Percentiles rank a stretch among this genome's conserved stretches.
phyloP scores from a whole-genome alignment of 805 yeast species.

The Suhomyces emberorum region DNA sequence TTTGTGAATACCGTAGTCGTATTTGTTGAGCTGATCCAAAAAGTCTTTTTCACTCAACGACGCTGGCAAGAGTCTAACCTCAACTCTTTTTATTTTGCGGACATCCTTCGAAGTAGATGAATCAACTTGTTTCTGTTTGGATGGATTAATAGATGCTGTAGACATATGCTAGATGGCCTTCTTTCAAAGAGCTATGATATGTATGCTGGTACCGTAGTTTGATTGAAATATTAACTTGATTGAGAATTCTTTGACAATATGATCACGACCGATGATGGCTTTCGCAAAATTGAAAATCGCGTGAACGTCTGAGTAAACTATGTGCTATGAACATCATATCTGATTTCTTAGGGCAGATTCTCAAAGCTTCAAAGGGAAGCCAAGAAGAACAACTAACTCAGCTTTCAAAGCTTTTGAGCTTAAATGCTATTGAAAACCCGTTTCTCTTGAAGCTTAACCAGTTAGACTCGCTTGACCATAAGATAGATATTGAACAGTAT shows the following conservation, averaged over 20 bases:
- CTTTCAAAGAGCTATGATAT: too few species aligned
- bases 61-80: slow-evolving; percentile 26
- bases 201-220: too few species aligned
- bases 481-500: slow-evolving; percentile 20
- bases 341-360: slow-evolving; percentile 28
- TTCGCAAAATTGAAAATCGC: too few species aligned
- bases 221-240: too few species aligned
- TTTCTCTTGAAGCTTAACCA: slow-evolving; percentile 19
- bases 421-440: slow-evolving; percentile 25
- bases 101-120: too few species aligned
- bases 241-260: too few species aligned
- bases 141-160: too few species aligned
- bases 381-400: slow-evolving; percentile 17
- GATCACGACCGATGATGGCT: too few species aligned
- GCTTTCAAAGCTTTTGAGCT: slow-evolving; percentile 19
- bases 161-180: too few species aligned
- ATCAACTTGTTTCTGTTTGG: too few species aligned
- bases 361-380: slow-evolving; percentile 22
- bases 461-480: slow-evolving; percentile 16
- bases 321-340: slow-evolving; percentile 20
- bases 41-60: slow-evolving; percentile 14
- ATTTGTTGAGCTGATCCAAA: slow-evolving; percentile 12
- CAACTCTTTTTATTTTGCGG: too few species aligned
- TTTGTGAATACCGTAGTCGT: slow-evolving; percentile 1
- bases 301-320: too few species aligned